Conservation (phyloP, 306 rosid genomes). For the Albizia julibrissin region DNA sequence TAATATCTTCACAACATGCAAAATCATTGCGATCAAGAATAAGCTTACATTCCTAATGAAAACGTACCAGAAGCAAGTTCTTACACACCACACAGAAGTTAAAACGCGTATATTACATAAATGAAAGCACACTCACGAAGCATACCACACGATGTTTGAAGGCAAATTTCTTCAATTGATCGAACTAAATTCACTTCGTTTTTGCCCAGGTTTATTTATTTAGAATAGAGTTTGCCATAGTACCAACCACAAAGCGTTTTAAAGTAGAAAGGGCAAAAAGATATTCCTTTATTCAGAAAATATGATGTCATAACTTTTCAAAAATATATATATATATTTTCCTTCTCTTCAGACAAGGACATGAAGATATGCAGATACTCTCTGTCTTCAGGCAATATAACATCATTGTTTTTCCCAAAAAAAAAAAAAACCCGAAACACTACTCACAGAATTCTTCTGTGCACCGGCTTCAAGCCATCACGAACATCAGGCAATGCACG, state of each 20-base stretch:
- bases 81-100: background rate
- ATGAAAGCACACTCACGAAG: background rate
- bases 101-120: background rate
- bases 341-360: background rate
- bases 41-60: background rate
- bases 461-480: constrained; percentile 95
- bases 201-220: background rate
- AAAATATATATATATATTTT: too few species aligned
- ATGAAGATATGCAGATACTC: background rate
- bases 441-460: constrained; percentile 88
- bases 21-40: background rate
- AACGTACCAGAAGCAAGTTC: background rate
- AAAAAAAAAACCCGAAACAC: background rate
- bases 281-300: background rate
- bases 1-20: background rate
- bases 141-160: background rate
- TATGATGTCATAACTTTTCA: background rate
- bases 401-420: background rate
- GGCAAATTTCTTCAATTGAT: background rate
- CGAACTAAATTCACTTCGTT: background rate
- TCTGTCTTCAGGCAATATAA: background rate
- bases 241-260: background rate
- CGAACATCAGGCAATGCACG: constrained; percentile 97
- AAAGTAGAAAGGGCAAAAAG: background rate
- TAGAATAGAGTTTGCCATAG: background rate